These are phyloP conservation scores for Thielaviopsis cerberus DNA, from an alignment of 2,329 filamentous ascomycete genomes.

Conservation along the genomic window DNA sequence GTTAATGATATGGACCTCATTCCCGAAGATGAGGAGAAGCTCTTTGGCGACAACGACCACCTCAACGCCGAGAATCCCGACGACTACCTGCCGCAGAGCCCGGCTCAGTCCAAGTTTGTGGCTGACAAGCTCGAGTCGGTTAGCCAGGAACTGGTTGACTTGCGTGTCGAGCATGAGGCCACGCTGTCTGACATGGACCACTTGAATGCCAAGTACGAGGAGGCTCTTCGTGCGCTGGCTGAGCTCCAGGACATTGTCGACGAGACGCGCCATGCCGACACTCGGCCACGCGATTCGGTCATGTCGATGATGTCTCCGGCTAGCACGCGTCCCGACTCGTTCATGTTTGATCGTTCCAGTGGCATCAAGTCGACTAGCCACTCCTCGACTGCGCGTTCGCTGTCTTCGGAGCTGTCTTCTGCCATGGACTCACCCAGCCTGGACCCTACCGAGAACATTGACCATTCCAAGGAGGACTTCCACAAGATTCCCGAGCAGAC, in stretches of 20 bases:
- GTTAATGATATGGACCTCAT: constrained; percentile 18
- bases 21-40: constrained; percentile 15
- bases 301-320: constrained; percentile 33
- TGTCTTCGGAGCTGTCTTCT: constrained; percentile 85
- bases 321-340: constrained; percentile 50
- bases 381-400: constrained; percentile 64
- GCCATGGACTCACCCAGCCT: constrained; percentile 57
- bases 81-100: constrained; percentile 40
- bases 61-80: constrained; percentile 7
- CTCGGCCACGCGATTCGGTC: constrained; percentile 34
- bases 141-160: constrained; percentile 75
- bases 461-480: constrained; percentile 24
- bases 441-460: constrained; percentile 27
- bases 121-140: constrained; percentile 84
- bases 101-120: constrained; percentile 68
- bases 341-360: constrained; percentile 64
- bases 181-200: constrained; percentile 65
- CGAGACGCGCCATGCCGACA: constrained; percentile 48
- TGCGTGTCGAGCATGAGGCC: constrained; percentile 76
- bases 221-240: constrained; percentile 62
- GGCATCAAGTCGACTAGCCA: constrained; percentile 47
- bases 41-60: background rate
- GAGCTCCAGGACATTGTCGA: constrained; percentile 74
- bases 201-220: constrained; percentile 77
- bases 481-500: constrained; percentile 3